Percentiles rank a stretch among this genome's conserved stretches.
These are phyloP conservation scores for Monosporascus sp. DNA, from an alignment of 2,329 filamentous ascomycete species.

Conservation along the genomic window DNA sequence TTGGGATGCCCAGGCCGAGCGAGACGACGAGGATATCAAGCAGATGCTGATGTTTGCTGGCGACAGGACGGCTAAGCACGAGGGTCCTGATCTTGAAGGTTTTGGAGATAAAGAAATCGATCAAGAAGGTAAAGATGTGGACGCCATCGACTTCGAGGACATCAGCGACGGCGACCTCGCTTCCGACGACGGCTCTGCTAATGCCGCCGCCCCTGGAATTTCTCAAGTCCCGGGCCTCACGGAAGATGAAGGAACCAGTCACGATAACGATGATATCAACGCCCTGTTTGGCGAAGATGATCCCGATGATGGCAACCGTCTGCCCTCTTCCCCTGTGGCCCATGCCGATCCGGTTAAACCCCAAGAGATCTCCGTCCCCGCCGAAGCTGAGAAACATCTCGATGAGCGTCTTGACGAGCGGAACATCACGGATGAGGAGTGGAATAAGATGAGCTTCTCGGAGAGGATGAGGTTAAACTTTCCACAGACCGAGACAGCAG, in stretches of 20 bases:
- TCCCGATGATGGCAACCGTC: conserved; percentile 34
- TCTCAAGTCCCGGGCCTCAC: conserved; percentile 49
- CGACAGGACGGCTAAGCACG: conserved; percentile 40
- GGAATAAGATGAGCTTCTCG: conserved; percentile 31
- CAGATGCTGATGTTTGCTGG: conserved; percentile 43
- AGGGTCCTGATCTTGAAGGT: conserved; percentile 40
- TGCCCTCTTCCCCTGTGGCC: conserved; percentile 39
- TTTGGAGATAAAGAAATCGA: conserved; percentile 45
- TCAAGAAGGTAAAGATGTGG: conserved; percentile 76
- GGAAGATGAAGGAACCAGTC: conserved; percentile 55
- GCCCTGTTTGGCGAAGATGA: conserved; percentile 65
- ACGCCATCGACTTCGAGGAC: conserved; percentile 86
- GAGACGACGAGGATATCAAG: conserved; percentile 32
- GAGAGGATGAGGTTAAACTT: conserved; percentile 38
- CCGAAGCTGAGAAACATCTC: conserved; percentile 4
- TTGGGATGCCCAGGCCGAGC: conserved; percentile 22
- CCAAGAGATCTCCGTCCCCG: conserved; percentile 1
- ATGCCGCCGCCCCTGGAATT: conserved; percentile 28
- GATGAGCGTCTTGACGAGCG: conserved; percentile 5
- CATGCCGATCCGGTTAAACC: conserved; percentile 19
- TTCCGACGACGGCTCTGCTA: conserved; percentile 51
- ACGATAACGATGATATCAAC: conserved; percentile 49
- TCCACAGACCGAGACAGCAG: conserved; percentile 36
- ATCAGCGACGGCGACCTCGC: conserved; percentile 89
- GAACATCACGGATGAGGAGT: conserved; percentile 28